Evolutionary conservation across 2,329 filamentous ascomycete genomes (phyloP).

Genomic region (Alternaria ethzedia): DNA sequence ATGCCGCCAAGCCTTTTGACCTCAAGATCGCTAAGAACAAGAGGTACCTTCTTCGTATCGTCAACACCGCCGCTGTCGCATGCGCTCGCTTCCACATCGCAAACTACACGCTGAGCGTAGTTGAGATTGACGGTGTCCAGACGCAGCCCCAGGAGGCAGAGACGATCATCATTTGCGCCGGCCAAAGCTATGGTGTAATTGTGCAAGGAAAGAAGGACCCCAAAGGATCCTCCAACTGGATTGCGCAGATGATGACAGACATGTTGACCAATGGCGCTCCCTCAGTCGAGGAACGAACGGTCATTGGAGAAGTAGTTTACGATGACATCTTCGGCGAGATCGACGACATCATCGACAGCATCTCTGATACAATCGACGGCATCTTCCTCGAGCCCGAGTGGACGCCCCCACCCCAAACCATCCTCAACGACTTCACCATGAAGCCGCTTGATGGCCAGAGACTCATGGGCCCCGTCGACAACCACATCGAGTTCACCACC

Average conservation of each 20-base stretch:
- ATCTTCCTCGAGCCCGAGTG: constrained; percentile 59
- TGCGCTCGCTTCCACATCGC: constrained; percentile 54
- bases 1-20: constrained; percentile 13
- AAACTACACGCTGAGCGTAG: constrained; percentile 31
- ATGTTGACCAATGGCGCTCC: constrained; percentile 54
- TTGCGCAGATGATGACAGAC: constrained; percentile 57
- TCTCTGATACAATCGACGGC: constrained; percentile 63
- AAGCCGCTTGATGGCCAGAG: constrained; percentile 70
- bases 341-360: not conserved
- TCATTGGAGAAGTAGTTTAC: constrained; percentile 24
- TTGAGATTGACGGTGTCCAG: constrained; percentile 46
- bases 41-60: constrained; percentile 68
- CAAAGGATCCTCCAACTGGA: constrained; percentile 64
- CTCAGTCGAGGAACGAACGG: constrained; percentile 10
- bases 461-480: constrained; percentile 65
- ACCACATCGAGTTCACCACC: constrained; percentile 63
- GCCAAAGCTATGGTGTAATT: constrained; percentile 31
- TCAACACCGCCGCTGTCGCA: constrained; percentile 60
- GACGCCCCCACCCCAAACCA: constrained; percentile 58
- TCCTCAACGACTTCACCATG: constrained; percentile 73
- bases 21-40: constrained; percentile 56
- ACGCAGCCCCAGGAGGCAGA: constrained; percentile 50
- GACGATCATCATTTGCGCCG: constrained; percentile 42
- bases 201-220: constrained; percentile 21
- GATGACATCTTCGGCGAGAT: constrained; percentile 8